Evolutionary conservation across 495 filamentous ascomycete genomes (phyloP), one percentile per base, ranked within the genome.

Genomic region (Daldinia grandis): DNA sequence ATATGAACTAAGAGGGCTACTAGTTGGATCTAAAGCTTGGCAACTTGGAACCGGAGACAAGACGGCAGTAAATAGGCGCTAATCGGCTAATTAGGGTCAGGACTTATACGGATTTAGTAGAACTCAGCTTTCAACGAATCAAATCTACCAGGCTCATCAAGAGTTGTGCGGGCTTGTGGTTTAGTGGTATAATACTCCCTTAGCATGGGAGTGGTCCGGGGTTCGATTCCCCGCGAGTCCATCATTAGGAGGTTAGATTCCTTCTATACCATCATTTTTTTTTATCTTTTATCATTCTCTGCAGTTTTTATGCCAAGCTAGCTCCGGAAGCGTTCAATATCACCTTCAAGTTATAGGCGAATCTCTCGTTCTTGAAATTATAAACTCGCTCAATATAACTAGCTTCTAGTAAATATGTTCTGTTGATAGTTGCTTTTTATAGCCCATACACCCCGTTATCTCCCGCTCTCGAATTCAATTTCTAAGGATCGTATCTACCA

Each of bases 171-270:
- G 69, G 69, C 69, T 72, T 68, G 69, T 72, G 69, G 69, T 72
- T 72, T 72, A 72, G 69, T 72, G 69, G 69, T 72, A 72, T 72
- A 72, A 72, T 72, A 72, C 69, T 68, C 69, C 64, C 69, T 72
- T 72, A 72, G 69, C 69, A 72, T 84, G 78, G 80, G 79, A 78
- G 82, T 81, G 80, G 81, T 83, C 81, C 80, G 78, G 82, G 83
- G 80, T 85, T 85, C 82, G 81, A 85, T 84, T 85, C 80, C 82
- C 82, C 77, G 82, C 82, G 79, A 74, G 74, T 76, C 74, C 74
- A 76, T 19, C 17, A 47, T 17, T 57, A 62, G 68, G 37, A 71
- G 68, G 68, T 71, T 71, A 62, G n/a, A 71, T 71, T 71, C 68
- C 68, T 71, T 47, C 60, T 67, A 38, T 72, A 64, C 69, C 69